A percentile compares a stretch with the other conserved stretches of the same genome.
Evolutionary conservation across 2,329 filamentous ascomycete species (phyloP).

Genomic region (Hymenoscyphus repandus): DNA sequence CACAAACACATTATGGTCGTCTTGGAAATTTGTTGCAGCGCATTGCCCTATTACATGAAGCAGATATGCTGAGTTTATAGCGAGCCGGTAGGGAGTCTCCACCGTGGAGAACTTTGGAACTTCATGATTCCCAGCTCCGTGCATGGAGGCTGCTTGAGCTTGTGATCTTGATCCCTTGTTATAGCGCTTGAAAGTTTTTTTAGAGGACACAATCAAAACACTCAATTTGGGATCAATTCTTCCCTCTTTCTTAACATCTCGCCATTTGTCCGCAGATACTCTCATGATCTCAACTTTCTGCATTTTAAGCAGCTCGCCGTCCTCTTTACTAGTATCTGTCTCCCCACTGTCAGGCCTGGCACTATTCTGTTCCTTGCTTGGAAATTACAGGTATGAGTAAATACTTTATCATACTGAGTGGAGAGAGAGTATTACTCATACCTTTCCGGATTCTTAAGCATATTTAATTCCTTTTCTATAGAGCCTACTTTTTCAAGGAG

Average conservation of each 20-base stretch:
- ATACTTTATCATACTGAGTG: neutral
- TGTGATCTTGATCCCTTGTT: neutral
- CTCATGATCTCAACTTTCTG: neutral
- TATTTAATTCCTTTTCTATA: neutral
- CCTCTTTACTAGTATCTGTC: neutral
- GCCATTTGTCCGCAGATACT: neutral
- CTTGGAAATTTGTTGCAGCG: neutral
- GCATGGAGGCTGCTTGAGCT: neutral
- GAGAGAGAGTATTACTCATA: neutral
- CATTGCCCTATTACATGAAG: neutral
- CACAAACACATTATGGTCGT: neutral
- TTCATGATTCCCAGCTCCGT: neutral
- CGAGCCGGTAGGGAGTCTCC: conserved; percentile 1
- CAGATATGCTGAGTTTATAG: conserved; percentile 1
- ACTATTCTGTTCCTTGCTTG: neutral
- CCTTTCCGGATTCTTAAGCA: neutral
- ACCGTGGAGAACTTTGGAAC: neutral
- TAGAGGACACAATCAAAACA: neutral
- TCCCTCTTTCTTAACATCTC: neutral
- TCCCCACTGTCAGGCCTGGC: neutral
- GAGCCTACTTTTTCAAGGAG: neutral
- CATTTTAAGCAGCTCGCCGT: neutral
- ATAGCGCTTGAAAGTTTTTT: neutral
- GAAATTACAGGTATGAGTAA: neutral
- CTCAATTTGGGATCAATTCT: neutral